Evolutionary conservation across 2,329 filamentous ascomycete species (phyloP), one percentile per base, ranked within the genome.

Genomic region (Fusarium setosum): DNA sequence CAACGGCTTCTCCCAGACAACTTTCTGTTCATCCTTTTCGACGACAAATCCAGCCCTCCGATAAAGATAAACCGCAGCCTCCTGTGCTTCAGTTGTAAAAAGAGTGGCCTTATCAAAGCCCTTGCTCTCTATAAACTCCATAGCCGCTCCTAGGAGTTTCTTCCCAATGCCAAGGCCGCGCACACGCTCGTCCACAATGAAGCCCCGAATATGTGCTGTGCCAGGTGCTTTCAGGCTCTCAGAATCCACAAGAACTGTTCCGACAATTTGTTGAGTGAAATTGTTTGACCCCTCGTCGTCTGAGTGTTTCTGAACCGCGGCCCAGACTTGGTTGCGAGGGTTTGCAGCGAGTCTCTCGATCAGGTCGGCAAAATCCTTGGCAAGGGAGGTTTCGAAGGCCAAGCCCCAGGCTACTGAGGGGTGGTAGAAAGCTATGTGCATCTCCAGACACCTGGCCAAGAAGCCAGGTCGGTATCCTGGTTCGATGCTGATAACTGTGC

Each of bases 401-500:
- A 54, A 44, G 1, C 64, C 64, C 64, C 64, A 67, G 2, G 61
- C 44, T 1, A 68, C 59, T 1, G 21, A 35, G 1, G 64, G 64
- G 9, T 67, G 60, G 4, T 67, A 67, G 11, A 52, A 53, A 17
- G 52, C 10, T 10, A 68, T 65, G 34, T 65, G 64, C 64, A 67
- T 67, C 9, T 67, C 64, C 1, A 67, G 56, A 4, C 56, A 61
- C 13, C 64, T 38, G 2, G 64, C 64, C 1, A 67, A 31, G 6
- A 67, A 58, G 5, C 64, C 64, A 6, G 64, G 64, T 1, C 60
- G 64, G 6, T 67, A 67, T 10, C 64, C 64, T 15, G 56, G 17
- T 29, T 68, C 44, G 0, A 68, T 59, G 3, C 5, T 50, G 20
- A 67, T 49, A 24, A 2, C 15, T 7, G 23, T 10, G 2, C 24